Evolutionary conservation across 176 grass and related monocot genomes (phyloP).

Genomic region (Elaeis guineensis): DNA sequence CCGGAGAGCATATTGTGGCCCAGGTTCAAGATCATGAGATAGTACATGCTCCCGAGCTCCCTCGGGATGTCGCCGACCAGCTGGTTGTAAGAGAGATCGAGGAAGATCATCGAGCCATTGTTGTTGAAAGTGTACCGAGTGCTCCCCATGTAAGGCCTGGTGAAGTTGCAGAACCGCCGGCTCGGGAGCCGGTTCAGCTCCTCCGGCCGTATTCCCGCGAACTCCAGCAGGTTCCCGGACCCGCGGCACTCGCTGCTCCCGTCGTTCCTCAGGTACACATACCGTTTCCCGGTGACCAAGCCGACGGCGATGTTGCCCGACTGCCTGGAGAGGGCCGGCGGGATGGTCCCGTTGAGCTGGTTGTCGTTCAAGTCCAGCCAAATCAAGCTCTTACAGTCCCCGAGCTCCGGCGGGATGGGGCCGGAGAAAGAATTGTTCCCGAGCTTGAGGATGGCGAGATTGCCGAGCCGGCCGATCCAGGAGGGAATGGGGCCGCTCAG

Average conservation of each 20-base stretch:
- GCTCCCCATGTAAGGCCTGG: constrained; percentile 79
- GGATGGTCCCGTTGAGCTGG: constrained; percentile 70
- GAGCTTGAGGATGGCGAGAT: constrained; percentile 74
- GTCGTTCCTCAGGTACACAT: constrained; percentile 80
- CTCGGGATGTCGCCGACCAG: constrained; percentile 54
- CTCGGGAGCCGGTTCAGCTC: constrained; percentile 65
- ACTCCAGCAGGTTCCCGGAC: constrained; percentile 78
- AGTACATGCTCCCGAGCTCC: constrained; percentile 76
- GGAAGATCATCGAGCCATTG: constrained; percentile 94
- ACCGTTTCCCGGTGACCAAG: constrained; percentile 58
- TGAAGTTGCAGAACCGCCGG: constrained; percentile 78
- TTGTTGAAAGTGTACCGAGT: constrained; percentile 77
- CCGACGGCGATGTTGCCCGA: constrained; percentile 72
- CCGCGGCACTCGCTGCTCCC: constrained; percentile 76
- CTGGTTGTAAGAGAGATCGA: constrained; percentile 88
- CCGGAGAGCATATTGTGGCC: constrained; percentile 74
- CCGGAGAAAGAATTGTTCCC: constrained; percentile 86
- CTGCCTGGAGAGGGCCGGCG: constrained; percentile 50
- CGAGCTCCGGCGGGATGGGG: constrained; percentile 61
- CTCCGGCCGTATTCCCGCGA: constrained; percentile 65
- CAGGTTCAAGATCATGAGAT: constrained; percentile 93
- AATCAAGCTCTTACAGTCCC: constrained; percentile 84
- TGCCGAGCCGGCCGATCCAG: constrained; percentile 73
- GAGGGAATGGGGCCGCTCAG: constrained; percentile 60
- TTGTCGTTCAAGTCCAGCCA: constrained; percentile 92